These are phyloP conservation scores for Colletotrichum sp. DNA, from an alignment of 2,329 filamentous ascomycete genomes.

Conservation along the genomic window DNA sequence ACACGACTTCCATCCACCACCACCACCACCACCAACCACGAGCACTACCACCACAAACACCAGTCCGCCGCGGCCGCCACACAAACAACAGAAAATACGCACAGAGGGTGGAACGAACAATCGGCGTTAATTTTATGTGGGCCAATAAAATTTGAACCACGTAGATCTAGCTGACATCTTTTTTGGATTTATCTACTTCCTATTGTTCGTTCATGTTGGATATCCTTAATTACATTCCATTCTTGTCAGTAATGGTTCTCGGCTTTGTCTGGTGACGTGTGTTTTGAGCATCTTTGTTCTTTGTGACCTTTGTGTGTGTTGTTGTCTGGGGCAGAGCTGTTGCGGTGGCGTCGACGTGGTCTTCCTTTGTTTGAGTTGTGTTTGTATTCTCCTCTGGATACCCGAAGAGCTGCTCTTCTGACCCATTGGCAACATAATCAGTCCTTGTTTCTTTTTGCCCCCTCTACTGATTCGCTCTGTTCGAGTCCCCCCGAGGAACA, in stretches of 20 bases:
- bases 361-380: neutral
- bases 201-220: neutral
- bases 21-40: neutral
- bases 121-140: neutral
- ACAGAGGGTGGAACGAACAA: neutral
- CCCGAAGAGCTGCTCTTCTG: neutral
- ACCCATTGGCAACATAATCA: too few species aligned
- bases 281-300: too few species aligned
- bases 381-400: neutral
- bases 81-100: neutral
- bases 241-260: neutral
- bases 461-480: neutral
- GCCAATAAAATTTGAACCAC: constrained; percentile 14
- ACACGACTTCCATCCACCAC: neutral
- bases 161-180: neutral
- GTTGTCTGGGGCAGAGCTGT: neutral
- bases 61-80: neutral
- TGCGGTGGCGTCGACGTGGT: neutral
- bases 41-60: neutral
- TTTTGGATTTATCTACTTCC: neutral
- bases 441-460: too few species aligned
- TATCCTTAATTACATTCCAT: neutral
- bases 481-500: neutral
- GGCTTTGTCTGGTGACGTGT: too few species aligned
- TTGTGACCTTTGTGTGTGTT: neutral